Conservation (phyloP, 331 rosid species). For the Quercus tomentella region DNA sequence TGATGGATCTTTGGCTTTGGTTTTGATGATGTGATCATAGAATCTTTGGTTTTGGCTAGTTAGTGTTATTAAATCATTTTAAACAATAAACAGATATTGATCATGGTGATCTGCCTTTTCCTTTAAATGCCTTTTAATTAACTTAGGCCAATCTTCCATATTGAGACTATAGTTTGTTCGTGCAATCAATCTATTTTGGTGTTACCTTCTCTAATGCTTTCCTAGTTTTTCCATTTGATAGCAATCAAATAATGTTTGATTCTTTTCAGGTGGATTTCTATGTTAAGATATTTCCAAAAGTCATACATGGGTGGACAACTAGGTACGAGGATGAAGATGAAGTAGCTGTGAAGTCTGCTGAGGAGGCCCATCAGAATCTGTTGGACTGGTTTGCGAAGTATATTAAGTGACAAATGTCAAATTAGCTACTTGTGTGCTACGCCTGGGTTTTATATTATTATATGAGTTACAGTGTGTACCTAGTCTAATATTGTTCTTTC, state of each 20-base stretch:
- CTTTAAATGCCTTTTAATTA: neutral
- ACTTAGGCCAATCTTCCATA: neutral
- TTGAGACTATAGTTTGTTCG: neutral
- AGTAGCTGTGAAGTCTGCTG: slow-evolving; percentile 52
- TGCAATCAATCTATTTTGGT: neutral
- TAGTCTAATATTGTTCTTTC: neutral
- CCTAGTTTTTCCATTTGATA: neutral
- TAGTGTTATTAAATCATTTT: neutral
- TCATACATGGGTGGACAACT: slow-evolving; percentile 65
- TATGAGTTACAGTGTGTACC: neutral
- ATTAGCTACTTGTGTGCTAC: neutral
- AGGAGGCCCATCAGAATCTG: slow-evolving; percentile 60
- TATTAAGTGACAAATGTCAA: slow-evolving; percentile 30
- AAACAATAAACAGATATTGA: neutral
- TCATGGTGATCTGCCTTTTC: neutral
- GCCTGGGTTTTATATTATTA: neutral
- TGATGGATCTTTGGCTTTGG: neutral
- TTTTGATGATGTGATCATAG: neutral
- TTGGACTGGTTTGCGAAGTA: slow-evolving; percentile 51
- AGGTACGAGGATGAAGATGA: slow-evolving; percentile 50
- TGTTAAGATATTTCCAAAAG: slow-evolving; percentile 62
- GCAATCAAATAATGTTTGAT: neutral
- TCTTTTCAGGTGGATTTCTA: slow-evolving; percentile 40
- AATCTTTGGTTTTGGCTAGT: neutral
- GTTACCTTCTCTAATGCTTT: neutral